A percentile compares a stretch with the other conserved stretches of the same genome.
These are phyloP conservation scores for Podospora pseudocomata DNA, from an alignment of 495 filamentous ascomycete species.

Conservation along the genomic window DNA sequence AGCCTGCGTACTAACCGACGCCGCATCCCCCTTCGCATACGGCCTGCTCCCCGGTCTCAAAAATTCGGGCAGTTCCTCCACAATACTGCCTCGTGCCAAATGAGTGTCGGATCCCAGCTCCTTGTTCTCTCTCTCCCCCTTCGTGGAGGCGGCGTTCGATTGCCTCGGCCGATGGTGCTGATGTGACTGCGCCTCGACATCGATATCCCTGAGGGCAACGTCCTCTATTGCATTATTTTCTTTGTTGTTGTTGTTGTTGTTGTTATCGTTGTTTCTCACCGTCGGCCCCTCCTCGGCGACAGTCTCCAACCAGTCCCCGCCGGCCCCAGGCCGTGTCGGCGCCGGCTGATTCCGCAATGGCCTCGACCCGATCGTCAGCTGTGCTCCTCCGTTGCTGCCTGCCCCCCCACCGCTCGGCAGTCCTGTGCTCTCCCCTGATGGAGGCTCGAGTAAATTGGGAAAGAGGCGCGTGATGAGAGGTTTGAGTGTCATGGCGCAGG, in stretches of 20 bases:
- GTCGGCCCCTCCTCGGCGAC: neutral
- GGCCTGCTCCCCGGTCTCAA: neutral
- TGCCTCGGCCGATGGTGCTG: neutral
- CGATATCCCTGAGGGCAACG: conserved; percentile 9
- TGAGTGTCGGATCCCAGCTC: neutral
- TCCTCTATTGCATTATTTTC: conserved; percentile 4
- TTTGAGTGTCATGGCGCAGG: conserved; percentile 32
- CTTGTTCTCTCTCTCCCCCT: neutral
- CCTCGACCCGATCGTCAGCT: conserved; percentile 26
- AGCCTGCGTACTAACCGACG: conserved; percentile 9
- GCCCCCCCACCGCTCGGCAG: neutral
- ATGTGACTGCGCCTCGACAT: neutral
- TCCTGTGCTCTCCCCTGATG: neutral
- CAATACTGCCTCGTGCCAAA: neutral
- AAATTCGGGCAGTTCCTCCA: neutral
- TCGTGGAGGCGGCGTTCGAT: neutral
- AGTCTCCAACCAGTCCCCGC: conserved; percentile 11
- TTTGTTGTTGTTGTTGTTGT: neutral
- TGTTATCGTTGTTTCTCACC: neutral
- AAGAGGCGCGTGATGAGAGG: conserved; percentile 23
- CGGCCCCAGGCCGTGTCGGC: conserved; percentile 7
- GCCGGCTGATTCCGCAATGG: conserved; percentile 23
- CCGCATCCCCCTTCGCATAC: conserved; percentile 5
- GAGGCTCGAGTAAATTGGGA: conserved; percentile 17
- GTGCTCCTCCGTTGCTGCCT: conserved; percentile 10